Conservation (phyloP, 306 rosid genomes). For the Sindora glabra region DNA sequence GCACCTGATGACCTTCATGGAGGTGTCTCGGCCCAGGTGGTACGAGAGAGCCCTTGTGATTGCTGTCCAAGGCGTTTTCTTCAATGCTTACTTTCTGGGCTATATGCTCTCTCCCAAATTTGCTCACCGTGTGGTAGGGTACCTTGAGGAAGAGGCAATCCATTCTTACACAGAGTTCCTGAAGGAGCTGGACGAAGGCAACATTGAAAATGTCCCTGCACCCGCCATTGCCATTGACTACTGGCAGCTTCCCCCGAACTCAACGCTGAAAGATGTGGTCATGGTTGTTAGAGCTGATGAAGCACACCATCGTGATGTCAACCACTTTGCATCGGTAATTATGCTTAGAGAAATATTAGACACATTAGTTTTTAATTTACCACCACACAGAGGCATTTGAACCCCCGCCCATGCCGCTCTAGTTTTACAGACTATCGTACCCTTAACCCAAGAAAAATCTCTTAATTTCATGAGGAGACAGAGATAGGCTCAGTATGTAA, state of each 20-base stretch:
- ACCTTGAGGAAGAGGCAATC: conserved; percentile 78
- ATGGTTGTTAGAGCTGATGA: conserved; percentile 67
- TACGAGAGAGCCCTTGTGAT: conserved; percentile 64
- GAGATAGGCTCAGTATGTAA: too few species aligned
- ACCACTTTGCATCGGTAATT: conserved; percentile 80
- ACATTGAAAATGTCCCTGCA: conserved; percentile 58
- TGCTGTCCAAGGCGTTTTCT: conserved; percentile 65
- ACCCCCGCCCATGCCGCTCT: too few species aligned
- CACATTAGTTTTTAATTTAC: too few species aligned
- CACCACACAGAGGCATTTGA: too few species aligned
- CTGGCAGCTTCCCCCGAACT: conserved; percentile 52
- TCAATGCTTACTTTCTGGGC: conserved; percentile 66
- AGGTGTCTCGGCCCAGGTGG: conserved; percentile 60
- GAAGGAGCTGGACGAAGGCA: conserved; percentile 63
- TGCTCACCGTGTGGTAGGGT: conserved; percentile 76
- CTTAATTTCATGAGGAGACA: too few species aligned
- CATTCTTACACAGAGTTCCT: conserved; percentile 75
- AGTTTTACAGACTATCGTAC: background rate
- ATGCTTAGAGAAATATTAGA: too few species aligned
- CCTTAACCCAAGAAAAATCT: background rate
- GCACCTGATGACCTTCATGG: conserved; percentile 88
- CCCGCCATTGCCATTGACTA: conserved; percentile 75
- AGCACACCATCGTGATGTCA: conserved; percentile 79
- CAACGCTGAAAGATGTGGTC: conserved; percentile 61
- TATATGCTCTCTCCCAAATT: conserved; percentile 60